phyloP scores from a whole-genome alignment of 768 basidiomycete species.

The Candolleomyces aberdarensis region DNA sequence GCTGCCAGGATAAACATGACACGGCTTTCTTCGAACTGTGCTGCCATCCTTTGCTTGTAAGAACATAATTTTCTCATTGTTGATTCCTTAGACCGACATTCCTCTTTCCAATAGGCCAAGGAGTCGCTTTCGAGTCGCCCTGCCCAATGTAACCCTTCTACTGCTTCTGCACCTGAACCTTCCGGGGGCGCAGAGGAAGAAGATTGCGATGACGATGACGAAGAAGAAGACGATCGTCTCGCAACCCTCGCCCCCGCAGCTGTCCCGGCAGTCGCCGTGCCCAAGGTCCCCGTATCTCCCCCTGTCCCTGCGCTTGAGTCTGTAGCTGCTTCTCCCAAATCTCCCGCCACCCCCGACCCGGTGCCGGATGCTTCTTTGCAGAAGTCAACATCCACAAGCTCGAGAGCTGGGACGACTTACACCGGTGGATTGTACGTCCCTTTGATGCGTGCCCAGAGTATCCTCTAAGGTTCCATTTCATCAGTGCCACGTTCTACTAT shows the following conservation, averaged over 20 bases:
- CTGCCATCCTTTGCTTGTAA: conserved; percentile 67
- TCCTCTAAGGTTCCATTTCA: conserved; percentile 9
- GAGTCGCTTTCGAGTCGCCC: conserved; percentile 50
- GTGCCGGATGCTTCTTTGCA: conserved; percentile 11
- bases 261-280: not conserved
- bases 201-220: conserved; percentile 24
- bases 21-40: conserved; percentile 63
- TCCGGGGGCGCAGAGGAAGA: too few species aligned
- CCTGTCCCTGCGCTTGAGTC: too few species aligned
- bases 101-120: conserved; percentile 33
- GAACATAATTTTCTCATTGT: conserved; percentile 11
- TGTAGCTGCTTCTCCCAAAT: conserved; percentile 9
- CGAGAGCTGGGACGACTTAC: conserved; percentile 15
- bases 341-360: conserved; percentile 14
- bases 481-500: conserved; percentile 63
- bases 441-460: not conserved
- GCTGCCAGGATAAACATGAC: conserved; percentile 45
- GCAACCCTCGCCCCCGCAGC: too few species aligned
- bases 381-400: conserved; percentile 3
- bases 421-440: conserved; percentile 44
- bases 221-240: conserved; percentile 20
- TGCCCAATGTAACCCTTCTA: conserved; percentile 46
- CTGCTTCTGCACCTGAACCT: conserved; percentile 19
- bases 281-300: not conserved
- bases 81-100: not conserved